Conservation (phyloP, 306 rosid species). For the Vigna radiata region DNA sequence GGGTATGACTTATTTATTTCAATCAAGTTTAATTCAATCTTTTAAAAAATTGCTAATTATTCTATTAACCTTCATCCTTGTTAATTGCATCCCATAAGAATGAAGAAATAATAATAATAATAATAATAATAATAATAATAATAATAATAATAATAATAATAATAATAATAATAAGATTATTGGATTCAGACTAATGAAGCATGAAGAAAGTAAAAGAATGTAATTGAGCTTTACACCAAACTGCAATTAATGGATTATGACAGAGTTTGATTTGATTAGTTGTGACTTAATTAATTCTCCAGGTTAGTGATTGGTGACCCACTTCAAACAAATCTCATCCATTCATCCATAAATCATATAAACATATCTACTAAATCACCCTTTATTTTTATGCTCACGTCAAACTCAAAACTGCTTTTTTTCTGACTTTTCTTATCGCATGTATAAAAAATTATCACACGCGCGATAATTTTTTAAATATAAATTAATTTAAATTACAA, state of each 20-base stretch:
- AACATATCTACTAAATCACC: background rate
- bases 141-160: background rate
- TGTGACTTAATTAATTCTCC: conserved; percentile 4
- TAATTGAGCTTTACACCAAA: background rate
- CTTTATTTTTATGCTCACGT: background rate
- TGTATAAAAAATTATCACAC: background rate
- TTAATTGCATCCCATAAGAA: background rate
- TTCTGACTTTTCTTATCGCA: background rate
- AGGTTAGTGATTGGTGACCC: conserved; percentile 14
- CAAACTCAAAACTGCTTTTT: background rate
- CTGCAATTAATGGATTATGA: background rate
- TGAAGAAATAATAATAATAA: background rate
- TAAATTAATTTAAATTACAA: background rate
- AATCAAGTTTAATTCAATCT: too few species aligned
- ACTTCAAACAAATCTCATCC: background rate
- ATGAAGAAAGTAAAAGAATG: background rate
- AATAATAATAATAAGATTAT: background rate
- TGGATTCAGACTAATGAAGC: conserved; percentile 3
- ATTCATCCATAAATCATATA: background rate
- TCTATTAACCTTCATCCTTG: background rate
- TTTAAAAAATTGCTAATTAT: too few species aligned
- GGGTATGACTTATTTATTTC: too few species aligned
- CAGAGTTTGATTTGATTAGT: background rate
- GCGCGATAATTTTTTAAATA: background rate
- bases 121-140: background rate